These are phyloP conservation scores for Collybiopsis confluens DNA, from an alignment of 768 basidiomycete genomes.

Conservation along the genomic window DNA sequence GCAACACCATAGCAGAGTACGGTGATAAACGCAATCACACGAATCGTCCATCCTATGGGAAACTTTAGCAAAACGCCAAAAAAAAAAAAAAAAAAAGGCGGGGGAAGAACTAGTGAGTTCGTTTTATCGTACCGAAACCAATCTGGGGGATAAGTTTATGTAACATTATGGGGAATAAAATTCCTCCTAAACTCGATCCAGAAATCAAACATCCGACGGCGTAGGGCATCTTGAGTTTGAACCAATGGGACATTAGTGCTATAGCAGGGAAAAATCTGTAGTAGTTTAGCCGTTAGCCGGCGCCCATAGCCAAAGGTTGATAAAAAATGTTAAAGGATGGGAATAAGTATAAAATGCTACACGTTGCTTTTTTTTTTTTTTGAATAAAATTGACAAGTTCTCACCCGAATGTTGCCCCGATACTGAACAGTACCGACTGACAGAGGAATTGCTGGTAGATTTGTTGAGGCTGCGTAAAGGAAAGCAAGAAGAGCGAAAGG, in stretches of 20 bases:
- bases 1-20: slow-evolving; percentile 18
- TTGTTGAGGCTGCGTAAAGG: slow-evolving; percentile 20
- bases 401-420: slow-evolving; percentile 18
- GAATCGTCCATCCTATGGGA: slow-evolving; percentile 23
- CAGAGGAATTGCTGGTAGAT: slow-evolving; percentile 25
- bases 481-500: slow-evolving; percentile 21
- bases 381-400: too few relatives aligned
- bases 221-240: slow-evolving; percentile 24
- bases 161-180: slow-evolving; percentile 26
- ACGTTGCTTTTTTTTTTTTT: too few relatives aligned
- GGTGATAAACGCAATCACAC: slow-evolving; percentile 20
- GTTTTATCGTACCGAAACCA: slow-evolving; percentile 16
- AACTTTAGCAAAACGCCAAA: neutral
- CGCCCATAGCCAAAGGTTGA: too few relatives aligned
- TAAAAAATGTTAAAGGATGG: too few relatives aligned
- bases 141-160: slow-evolving; percentile 14
- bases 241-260: slow-evolving; percentile 31
- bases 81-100: neutral
- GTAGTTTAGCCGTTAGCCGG: too few relatives aligned
- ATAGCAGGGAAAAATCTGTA: slow-evolving; percentile 30
- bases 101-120: neutral
- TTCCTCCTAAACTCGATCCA: slow-evolving; percentile 28
- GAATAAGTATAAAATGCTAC: neutral
- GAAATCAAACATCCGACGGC: slow-evolving; percentile 30
- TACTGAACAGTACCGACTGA: slow-evolving; percentile 19